These are phyloP conservation scores for Penicillium sp. DNA, from an alignment of 2,329 filamentous ascomycete species.

Conservation along the genomic window DNA sequence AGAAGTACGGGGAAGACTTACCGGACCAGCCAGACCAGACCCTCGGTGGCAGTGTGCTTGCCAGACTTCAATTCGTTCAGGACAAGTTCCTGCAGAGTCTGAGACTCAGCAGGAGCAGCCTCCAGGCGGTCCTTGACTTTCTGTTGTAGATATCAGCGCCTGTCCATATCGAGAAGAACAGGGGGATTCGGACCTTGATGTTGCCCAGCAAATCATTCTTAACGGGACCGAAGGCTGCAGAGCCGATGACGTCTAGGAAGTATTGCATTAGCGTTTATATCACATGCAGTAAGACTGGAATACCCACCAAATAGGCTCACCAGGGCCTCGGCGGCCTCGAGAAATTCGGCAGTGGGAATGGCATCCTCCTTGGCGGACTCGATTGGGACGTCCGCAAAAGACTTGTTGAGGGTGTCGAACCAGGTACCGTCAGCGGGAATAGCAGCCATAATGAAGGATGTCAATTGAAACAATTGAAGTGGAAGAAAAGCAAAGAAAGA, in stretches of 20 bases:
- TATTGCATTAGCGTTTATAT: constrained; percentile 9
- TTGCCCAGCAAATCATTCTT: constrained; percentile 90
- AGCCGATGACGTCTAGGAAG: constrained; percentile 54
- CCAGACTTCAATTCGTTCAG: constrained; percentile 82
- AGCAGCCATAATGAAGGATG: constrained; percentile 35
- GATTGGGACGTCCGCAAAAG: constrained; percentile 77
- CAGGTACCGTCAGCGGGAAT: constrained; percentile 66
- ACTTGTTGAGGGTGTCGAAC: constrained; percentile 77
- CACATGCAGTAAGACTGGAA: background rate
- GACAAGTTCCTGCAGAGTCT: constrained; percentile 77
- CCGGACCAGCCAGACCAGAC: constrained; percentile 85
- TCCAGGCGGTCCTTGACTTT: constrained; percentile 84
- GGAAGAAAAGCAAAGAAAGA: constrained; percentile 8
- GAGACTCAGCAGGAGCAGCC: constrained; percentile 71
- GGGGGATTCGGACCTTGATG: constrained; percentile 62
- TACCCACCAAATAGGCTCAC: constrained; percentile 74
- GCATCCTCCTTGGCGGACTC: constrained; percentile 68
- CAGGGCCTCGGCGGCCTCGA: constrained; percentile 83
- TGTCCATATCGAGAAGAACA: background rate
- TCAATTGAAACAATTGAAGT: constrained; percentile 5
- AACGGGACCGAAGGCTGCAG: constrained; percentile 77
- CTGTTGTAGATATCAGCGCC: constrained; percentile 43
- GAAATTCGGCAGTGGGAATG: constrained; percentile 78
- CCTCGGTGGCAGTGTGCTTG: constrained; percentile 84
- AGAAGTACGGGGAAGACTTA: constrained; percentile 42